Evolutionary conservation across 2,329 filamentous ascomycete species (phyloP).

Genomic region (Coniella lustricola): DNA sequence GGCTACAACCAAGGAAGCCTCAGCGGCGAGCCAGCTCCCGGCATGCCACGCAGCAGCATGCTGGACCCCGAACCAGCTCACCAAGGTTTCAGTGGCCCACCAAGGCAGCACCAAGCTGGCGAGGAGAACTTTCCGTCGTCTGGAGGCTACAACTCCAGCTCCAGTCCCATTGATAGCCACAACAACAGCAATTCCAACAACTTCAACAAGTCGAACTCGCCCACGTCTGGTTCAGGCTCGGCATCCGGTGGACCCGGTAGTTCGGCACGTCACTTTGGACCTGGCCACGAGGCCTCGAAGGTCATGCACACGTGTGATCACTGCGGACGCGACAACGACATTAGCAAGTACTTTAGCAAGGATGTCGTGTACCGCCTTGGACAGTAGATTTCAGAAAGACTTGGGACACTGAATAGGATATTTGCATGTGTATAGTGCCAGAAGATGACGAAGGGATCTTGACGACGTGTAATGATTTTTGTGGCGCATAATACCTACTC

Average conservation of each 20-base stretch:
- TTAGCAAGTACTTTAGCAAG: slow-evolving; percentile 20
- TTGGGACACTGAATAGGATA: too few relatives aligned
- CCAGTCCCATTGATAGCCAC: background rate
- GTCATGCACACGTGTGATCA: slow-evolving; percentile 19
- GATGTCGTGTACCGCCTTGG: slow-evolving; percentile 20
- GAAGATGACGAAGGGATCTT: too few relatives aligned
- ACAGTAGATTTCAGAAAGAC: background rate
- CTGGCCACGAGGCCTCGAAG: slow-evolving; percentile 18
- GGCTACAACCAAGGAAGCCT: slow-evolving; percentile 2
- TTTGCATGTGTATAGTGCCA: too few relatives aligned
- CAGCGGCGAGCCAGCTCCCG: background rate
- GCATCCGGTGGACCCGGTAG: background rate
- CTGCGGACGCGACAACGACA: slow-evolving; percentile 19
- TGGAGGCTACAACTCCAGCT: background rate
- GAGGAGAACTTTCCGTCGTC: background rate
- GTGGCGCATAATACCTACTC: too few relatives aligned
- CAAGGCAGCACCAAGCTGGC: too few relatives aligned
- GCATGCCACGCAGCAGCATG: slow-evolving; percentile 10
- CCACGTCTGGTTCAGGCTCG: too few relatives aligned
- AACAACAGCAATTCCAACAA: background rate
- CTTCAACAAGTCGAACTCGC: too few relatives aligned
- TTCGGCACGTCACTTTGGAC: slow-evolving; percentile 16
- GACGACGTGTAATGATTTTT: too few relatives aligned
- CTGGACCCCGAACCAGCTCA: slow-evolving; percentile 11
- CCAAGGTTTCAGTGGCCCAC: background rate